These are phyloP conservation scores for Euphorbia celastroides DNA, from an alignment of 441 rosid genomes.

Conservation along the genomic window DNA sequence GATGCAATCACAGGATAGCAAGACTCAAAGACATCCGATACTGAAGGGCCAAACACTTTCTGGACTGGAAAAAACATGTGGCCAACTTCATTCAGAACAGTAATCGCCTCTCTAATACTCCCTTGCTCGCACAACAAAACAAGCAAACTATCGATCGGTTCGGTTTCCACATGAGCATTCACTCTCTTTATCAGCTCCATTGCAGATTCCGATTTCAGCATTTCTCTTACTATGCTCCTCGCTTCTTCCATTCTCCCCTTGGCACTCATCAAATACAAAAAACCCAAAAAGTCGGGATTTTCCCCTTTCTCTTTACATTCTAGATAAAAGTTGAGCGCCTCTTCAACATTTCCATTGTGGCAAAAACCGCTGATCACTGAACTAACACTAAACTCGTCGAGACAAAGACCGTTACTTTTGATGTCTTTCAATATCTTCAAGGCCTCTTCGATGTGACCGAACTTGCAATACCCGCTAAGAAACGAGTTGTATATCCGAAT, in stretches of 20 bases:
- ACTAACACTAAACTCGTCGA: slow-evolving; percentile 67
- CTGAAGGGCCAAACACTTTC: slow-evolving; percentile 18
- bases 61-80: slow-evolving; percentile 36
- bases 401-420: slow-evolving; percentile 40
- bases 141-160: slow-evolving; percentile 56
- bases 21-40: slow-evolving; percentile 17
- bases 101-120: slow-evolving; percentile 62
- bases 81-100: slow-evolving; percentile 58
- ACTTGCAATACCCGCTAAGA: slow-evolving; percentile 54
- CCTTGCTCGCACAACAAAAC: slow-evolving; percentile 71
- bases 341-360: slow-evolving; percentile 69
- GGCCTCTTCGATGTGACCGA: slow-evolving; percentile 66
- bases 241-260: slow-evolving; percentile 97
- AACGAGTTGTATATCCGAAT: slow-evolving; percentile 59
- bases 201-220: slow-evolving; percentile 61
- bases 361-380: slow-evolving; percentile 65
- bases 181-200: slow-evolving; percentile 51
- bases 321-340: slow-evolving; percentile 51
- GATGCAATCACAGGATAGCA: slow-evolving; percentile 21
- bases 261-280: slow-evolving; percentile 50
- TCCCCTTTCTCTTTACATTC: slow-evolving; percentile 45
- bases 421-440: slow-evolving; percentile 38
- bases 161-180: slow-evolving; percentile 57
- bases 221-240: slow-evolving; percentile 65
- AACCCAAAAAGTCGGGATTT: slow-evolving; percentile 77